Evolutionary conservation across 495 filamentous ascomycete genomes (phyloP).

Genomic region (Aspergillus sparsus): DNA sequence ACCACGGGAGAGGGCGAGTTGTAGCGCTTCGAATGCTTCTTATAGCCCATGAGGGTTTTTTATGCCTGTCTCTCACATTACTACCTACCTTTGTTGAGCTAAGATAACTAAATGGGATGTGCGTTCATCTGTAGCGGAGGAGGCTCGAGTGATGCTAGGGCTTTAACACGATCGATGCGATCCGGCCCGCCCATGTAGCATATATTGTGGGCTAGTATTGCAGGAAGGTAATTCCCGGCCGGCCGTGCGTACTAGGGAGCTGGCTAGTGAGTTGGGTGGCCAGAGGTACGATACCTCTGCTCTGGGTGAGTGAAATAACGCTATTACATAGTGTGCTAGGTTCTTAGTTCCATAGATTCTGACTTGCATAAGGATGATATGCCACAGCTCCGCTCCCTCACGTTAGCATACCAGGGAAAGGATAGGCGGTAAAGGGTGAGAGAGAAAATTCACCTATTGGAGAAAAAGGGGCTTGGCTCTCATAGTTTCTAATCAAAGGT

Average conservation of each 20-base stretch:
- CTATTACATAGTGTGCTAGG: conserved; percentile 64
- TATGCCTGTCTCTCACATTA: too few relatives aligned
- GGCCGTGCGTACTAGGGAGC: conserved; percentile 71
- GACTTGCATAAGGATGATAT: conserved; percentile 63
- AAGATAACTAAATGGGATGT: conserved; percentile 68
- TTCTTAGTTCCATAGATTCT: conserved; percentile 63
- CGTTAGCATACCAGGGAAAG: too few relatives aligned
- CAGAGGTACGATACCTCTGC: conserved; percentile 58
- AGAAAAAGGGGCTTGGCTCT: conserved; percentile 20
- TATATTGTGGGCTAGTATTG: conserved; percentile 63
- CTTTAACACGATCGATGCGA: conserved; percentile 58
- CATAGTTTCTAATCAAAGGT: conserved; percentile 31
- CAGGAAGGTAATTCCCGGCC: conserved; percentile 57
- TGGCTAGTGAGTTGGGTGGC: conserved; percentile 73
- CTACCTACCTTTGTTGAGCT: conserved; percentile 18
- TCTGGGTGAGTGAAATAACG: conserved; percentile 63
- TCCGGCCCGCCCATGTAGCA: conserved; percentile 59
- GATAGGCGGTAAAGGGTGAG: too few relatives aligned
- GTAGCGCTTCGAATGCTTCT: too few relatives aligned
- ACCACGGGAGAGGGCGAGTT: too few relatives aligned
- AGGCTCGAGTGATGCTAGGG: conserved; percentile 46
- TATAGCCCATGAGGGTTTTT: too few relatives aligned
- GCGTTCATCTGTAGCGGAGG: conserved; percentile 66
- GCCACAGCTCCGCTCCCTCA: not conserved
- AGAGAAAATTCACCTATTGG: too few relatives aligned